Evolutionary conservation across 2,329 filamentous ascomycete species (phyloP), one percentile per base, ranked within the genome.

Genomic region (Malbranchea cinnamomea): DNA sequence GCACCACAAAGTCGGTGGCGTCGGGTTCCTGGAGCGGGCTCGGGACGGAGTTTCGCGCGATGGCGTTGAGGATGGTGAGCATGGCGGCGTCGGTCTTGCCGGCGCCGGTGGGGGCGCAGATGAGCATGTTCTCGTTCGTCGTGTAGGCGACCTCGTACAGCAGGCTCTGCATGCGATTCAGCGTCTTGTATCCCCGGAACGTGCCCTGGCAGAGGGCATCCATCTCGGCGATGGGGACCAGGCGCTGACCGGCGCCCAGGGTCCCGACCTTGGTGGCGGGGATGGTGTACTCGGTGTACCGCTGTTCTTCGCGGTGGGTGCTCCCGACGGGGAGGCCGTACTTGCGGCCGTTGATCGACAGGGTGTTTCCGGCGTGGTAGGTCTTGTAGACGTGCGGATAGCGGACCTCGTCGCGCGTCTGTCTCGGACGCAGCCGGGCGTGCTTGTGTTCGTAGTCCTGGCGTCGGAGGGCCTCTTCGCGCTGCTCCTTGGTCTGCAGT

Each of bases 31-130:
- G 81, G 6, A 78, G 65, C 0, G 85, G 87, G 41, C 74, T 84
- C 0, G 89, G 87, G 1, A 67, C 63, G 14, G 81, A 70, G 46
- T 95, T 87, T 50, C 92, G 85, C 2, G 80, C 74, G 34, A 98
- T 75, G 0, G 81, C 79, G 50, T 93, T 91, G 35, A 98, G 63
- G 34, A 98, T 83, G 0, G 91, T 89, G 42, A 98, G 67, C 85
- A 98, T 91, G 6, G 89, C 91, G 17, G 87, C 89, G 56, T 98
- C 89, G 1, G 89, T 98, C 67, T 98, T 98, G 72, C 89, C 89
- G 37, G 85, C 85, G 71, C 89, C 89, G 31, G 89, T 98, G 4
- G 89, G 89, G 13, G 89, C 89, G 54, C 89, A 98, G 36, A 98
- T 91, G 30, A 98, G 71, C 87, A 98, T 94, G 43, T 98, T 98